Percentiles rank a stretch among this genome's conserved stretches.
These are phyloP conservation scores for Ganoderma sinense DNA, from an alignment of 1,284 basidiomycete species.

Conservation along the genomic window DNA sequence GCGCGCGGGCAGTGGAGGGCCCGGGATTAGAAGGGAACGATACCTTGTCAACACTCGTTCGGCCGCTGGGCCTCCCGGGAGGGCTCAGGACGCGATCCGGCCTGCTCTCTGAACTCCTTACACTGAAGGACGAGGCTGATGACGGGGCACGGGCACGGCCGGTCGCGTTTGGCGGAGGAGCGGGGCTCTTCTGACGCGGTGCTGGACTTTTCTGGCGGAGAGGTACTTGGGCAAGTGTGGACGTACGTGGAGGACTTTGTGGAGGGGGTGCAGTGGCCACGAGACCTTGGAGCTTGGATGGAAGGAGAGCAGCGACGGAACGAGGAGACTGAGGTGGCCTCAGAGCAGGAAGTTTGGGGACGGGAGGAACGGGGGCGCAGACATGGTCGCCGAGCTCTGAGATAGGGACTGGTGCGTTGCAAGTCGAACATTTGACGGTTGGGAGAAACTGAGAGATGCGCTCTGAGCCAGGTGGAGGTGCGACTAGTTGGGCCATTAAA, in stretches of 20 bases:
- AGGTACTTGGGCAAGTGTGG: conserved; percentile 33
- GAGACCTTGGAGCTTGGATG: conserved; percentile 38
- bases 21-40: conserved; percentile 27
- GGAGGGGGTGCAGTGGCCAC: conserved; percentile 34
- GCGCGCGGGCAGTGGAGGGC: conserved; percentile 19
- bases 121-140: conserved; percentile 28
- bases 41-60: conserved; percentile 22
- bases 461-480: conserved; percentile 38
- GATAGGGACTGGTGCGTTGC: conserved; percentile 72
- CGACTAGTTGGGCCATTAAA: conserved; percentile 53
- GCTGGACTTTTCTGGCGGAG: conserved; percentile 33
- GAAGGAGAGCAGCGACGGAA: conserved; percentile 42
- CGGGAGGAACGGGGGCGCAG: conserved; percentile 59
- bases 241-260: conserved; percentile 31
- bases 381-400: conserved; percentile 77
- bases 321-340: conserved; percentile 44
- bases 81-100: conserved; percentile 27
- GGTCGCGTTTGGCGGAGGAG: conserved; percentile 5
- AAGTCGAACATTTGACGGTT: conserved; percentile 84
- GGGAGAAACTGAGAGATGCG: conserved; percentile 83
- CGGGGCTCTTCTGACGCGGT: conserved; percentile 18
- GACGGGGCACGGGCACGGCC: conserved; percentile 32
- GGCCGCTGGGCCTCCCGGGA: conserved; percentile 17
- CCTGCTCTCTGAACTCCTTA: conserved; percentile 22
- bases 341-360: conserved; percentile 43